A percentile compares a stretch with the other conserved stretches of the same genome.
Conservation (phyloP, 1,139 yeast species). For the Saccharomyces hybrid region DNA sequence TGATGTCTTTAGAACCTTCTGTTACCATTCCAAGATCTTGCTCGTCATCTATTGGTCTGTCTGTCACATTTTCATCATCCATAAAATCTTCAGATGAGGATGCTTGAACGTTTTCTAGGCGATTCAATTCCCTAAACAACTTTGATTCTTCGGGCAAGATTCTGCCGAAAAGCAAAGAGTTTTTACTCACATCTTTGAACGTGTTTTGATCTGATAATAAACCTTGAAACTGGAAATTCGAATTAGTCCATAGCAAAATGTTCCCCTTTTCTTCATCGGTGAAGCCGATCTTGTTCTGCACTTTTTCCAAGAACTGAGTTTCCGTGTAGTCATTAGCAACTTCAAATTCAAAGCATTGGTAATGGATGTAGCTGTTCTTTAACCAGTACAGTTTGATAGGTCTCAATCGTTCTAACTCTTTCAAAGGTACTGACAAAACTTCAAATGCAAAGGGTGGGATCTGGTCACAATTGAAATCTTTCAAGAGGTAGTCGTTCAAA, state of each 20-base stretch:
- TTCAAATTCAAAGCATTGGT: constrained; percentile 60
- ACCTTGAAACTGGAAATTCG: constrained; percentile 31
- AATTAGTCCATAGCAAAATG: constrained; percentile 40
- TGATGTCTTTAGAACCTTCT: constrained; percentile 3
- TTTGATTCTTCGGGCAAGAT: constrained; percentile 35
- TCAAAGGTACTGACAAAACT: constrained; percentile 61
- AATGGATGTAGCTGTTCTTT: constrained; percentile 51
- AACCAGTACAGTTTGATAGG: constrained; percentile 58
- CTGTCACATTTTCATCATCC: constrained; percentile 27
- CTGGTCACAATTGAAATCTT: constrained; percentile 41
- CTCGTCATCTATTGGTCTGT: constrained; percentile 8
- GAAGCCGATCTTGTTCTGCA: constrained; percentile 50
- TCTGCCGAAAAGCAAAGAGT: constrained; percentile 32
- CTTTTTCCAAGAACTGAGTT: constrained; percentile 46
- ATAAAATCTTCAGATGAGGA: constrained; percentile 20
- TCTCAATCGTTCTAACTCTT: constrained; percentile 70
- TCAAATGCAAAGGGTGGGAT: constrained; percentile 60
- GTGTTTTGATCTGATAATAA: constrained; percentile 27
- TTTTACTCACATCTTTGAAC: constrained; percentile 28
- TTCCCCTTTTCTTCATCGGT: constrained; percentile 42
- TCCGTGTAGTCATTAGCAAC: constrained; percentile 57
- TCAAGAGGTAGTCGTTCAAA: constrained; percentile 39
- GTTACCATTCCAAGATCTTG: not conserved
- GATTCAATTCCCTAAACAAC: constrained; percentile 19
- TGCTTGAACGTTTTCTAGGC: constrained; percentile 2